Evolutionary conservation across 164 flowering plant species (phyloP), one percentile per base, ranked within the genome.

Genomic region (Umbilicus rupestris): DNA sequence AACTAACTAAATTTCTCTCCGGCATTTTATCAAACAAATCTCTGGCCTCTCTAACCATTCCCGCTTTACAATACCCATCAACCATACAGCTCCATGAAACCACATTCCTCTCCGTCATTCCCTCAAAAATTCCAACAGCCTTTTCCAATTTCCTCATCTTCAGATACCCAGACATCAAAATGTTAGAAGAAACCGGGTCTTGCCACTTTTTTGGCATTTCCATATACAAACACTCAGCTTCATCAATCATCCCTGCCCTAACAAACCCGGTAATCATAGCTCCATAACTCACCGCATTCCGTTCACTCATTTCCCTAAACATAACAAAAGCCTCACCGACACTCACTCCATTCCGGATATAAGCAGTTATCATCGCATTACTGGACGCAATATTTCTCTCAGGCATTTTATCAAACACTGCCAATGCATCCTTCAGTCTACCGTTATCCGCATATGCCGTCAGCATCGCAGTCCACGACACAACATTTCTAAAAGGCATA

Each of bases 281-380:
- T 29, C 70, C 73, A 37, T 70, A 70, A 8, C 68, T 66, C 58
- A 67, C 69, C 15, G 62, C 28, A 64, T 74, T 74, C 31, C 67
- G 44, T 39, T 70, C 71, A 20, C 64, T 41, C 65, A 70, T 67
- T n/a, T 29, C 12, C 12, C 30, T 15, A 63, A 74, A 70, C 70
- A 74, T 63, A 33, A 29, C 37, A 46, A 8, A 24, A 35, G 71
- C 73, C 33, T 66, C 64, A 5, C 44, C 58, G 2, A 67, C 35
- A 24, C 33, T 44, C 11, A 47, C 26, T 26, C n/a, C 39, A 62
- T 62, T 62, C 20, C 68, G 37, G 9, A 75, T 63, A 60, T 81
- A 84, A 30, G 78, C 86, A 7, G 82, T 76, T 20, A 84, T 77
- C 82, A 82, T 79, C 0, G 88, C 86, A 39, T 84, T 81, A 77